phyloP scores from a whole-genome alignment of 441 rosid genomes.

The Pelargonium citronellum region DNA sequence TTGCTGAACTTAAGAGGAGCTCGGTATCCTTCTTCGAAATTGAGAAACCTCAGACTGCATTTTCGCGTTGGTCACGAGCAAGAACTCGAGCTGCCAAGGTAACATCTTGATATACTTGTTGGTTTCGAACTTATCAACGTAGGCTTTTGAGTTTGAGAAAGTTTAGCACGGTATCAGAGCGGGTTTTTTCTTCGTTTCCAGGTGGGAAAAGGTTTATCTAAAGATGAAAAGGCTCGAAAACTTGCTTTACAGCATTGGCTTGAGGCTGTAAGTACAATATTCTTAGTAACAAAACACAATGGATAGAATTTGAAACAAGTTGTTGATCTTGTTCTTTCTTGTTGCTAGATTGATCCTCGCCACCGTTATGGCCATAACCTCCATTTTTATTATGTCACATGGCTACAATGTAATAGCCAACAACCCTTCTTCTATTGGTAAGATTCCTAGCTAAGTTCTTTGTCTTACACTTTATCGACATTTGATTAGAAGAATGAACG shows the following conservation, averaged over 20 bases:
- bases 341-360: constrained; percentile 74
- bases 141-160: too few species aligned
- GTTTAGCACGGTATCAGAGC: too few species aligned
- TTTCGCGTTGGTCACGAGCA: constrained; percentile 96
- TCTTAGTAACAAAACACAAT: not conserved
- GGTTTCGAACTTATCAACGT: too few species aligned
- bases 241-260: constrained; percentile 96
- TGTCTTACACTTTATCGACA: constrained; percentile 11
- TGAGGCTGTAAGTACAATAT: constrained; percentile 65
- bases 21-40: constrained; percentile 87
- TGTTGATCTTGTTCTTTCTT: constrained; percentile 22
- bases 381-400: constrained; percentile 72
- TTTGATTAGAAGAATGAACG: constrained; percentile 10
- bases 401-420: constrained; percentile 77
- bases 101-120: too few species aligned
- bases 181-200: constrained; percentile 14
- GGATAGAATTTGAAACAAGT: not conserved
- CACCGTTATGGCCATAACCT: constrained; percentile 95
- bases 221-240: constrained; percentile 78
- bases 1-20: constrained; percentile 83
- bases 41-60: constrained; percentile 82
- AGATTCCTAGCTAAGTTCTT: not conserved
- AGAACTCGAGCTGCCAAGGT: constrained; percentile 92
- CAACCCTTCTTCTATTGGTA: constrained; percentile 99
- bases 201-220: constrained; percentile 93